Percentiles rank a stretch among this genome's conserved stretches.
Evolutionary conservation across 208 protist species (phyloP).

Genomic region (Jaenimonas drosophilae): DNA sequence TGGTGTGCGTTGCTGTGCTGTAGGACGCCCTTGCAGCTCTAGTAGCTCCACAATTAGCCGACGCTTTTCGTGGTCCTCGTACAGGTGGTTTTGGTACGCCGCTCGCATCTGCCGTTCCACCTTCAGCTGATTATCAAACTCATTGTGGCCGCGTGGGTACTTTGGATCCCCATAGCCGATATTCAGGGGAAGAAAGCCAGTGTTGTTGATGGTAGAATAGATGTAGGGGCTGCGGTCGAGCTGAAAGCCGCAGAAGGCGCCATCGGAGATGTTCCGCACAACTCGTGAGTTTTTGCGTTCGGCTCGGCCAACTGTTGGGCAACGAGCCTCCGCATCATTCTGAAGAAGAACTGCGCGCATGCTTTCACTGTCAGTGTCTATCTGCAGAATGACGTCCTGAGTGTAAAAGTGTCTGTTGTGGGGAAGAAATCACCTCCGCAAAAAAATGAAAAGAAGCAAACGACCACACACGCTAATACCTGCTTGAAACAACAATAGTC

Average conservation of each 20-base stretch:
- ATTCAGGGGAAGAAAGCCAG: conserved; percentile 3
- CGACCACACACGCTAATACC: no score
- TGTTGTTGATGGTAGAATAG: conserved; percentile 9
- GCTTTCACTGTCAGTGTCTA: background rate
- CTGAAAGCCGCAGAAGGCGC: background rate
- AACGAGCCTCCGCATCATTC: background rate
- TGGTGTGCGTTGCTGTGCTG: background rate
- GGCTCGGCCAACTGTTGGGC: background rate
- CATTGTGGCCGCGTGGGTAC: conserved; percentile 10
- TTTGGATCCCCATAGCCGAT: conserved; percentile 1
- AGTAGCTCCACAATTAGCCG: conserved; percentile 1
- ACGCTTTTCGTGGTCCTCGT: background rate
- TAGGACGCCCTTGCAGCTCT: background rate
- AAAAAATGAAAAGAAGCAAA: no score
- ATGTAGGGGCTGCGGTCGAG: background rate
- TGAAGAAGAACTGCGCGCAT: background rate
- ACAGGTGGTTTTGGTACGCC: background rate
- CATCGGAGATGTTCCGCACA: background rate
- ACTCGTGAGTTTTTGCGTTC: background rate
- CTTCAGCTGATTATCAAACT: conserved; percentile 16
- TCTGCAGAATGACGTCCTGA: background rate
- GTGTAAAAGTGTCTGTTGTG: background rate
- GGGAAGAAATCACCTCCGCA: background rate
- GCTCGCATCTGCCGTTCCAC: background rate
- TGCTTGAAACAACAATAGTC: no score